Evolutionary conservation across 352 stramenopile genomes (phyloP), one percentile per base, ranked within the genome.

Genomic region (Phytophthora hibernalis): DNA sequence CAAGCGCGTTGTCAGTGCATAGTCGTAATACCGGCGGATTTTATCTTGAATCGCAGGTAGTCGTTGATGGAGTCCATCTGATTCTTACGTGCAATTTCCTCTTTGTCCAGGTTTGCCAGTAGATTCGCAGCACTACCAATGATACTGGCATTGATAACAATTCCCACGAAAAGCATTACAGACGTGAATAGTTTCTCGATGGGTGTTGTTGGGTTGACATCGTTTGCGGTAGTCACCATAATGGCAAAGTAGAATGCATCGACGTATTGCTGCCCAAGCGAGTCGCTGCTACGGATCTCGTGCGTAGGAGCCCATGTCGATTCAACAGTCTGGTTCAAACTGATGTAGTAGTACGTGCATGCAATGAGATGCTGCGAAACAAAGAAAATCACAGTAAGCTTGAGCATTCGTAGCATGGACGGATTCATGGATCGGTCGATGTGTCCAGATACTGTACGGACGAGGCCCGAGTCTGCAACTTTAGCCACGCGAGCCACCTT

Each of bases 31-130:
- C 13, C 77, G 76, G 5, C 80, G 74, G 44, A 92, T 94, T 54
- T 90, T 87, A 47, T 94, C 61, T 91, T 90, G 61, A 94, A 94
- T 10, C 83, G 82, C 50, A 94, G 71, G 58, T 91, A 92, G 60
- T 89, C 82, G 60, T 94, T 92, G 44, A 94, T 91, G 10, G 63
- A 80, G 64, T 92, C 83, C 69, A 94, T 86, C 44, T 94, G 82
- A 47, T 88, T 84, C 61, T 94, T 92, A 6, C 85, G 82, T 0
- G 82, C 82, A 16, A 92, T 90, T 49, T 85, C 79, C 11, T 80
- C 79, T 26, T 91, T 90, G 74, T 92, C 82, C 31, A 94, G 56
- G 40, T 94, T 94, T 7, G 81, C 79, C 7, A 94, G 62, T 42
- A 94, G 53, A 45, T 92, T 94, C 5, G 83, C 79, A 15, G 83